Base-by-base conservation (phyloP, 352 stramenopile genomes). In the Pythium coloratum region DNA sequence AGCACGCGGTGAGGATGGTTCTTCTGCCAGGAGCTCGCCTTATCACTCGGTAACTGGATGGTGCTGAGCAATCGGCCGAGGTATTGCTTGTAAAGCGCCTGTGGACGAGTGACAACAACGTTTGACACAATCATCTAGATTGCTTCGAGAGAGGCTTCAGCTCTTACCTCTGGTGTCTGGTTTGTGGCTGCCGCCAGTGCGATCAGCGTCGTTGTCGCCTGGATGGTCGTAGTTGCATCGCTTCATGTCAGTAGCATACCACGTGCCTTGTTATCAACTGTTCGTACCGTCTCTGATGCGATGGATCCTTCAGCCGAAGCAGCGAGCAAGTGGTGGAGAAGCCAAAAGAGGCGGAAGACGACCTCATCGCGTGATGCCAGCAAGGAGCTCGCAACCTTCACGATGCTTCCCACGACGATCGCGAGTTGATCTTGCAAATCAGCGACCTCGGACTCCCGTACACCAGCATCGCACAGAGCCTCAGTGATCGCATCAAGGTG, bases 401-500 rank as follows among this genome's bases (percentile, higher is more conserved):
- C 68, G 63, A 93, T 80, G 51, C 77, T 92, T 6, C 66, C 58
- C n/a, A 87, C 68, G 1, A 92, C 84, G 6, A 77, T 63, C 16
- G 83, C 78, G 30, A 95, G 68, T 28, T 91, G 78, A 34, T 88
- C 77, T 66, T 95, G 86, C 16, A 95, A 61, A 55, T 93, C 84
- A 2, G 76, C 67, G 24, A 79, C 76, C 66, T 95, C 86, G 20
- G 84, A 91, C 67, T 92, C 83, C 2, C 86, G 80, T 1, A 95
- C 62, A 8, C 82, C 83, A 62, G 75, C 54, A 49, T 93, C 83
- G 16, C 81, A 90, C n/a, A 95, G 64, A 10, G 83, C 78, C 54
- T 92, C 83, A 0, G 82, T 90, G 59, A 95, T 90, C 70, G 89
- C 78, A 64, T 89, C 77, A 40, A 95, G 56, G 59, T 95, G 80